Evolutionary conservation across 1,284 basidiomycete species (phyloP).

Genomic region (Cutaneotrichosporon arboriforme): DNA sequence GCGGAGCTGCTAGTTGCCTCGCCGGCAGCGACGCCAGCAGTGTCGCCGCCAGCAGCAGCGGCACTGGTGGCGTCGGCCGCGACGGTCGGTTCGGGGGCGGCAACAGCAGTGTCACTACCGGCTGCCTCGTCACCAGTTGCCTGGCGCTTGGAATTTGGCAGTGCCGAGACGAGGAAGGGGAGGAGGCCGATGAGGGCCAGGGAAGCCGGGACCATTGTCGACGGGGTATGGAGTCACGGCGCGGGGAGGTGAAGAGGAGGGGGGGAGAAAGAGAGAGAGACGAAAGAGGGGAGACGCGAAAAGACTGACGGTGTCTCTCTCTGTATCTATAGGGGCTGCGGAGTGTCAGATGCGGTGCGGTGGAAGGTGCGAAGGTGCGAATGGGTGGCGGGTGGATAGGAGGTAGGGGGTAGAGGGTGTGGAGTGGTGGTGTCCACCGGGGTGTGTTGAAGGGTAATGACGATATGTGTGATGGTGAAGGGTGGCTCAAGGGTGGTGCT

Average conservation of each 20-base stretch:
- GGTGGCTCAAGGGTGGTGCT: no score
- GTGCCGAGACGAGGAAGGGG: conserved; percentile 8
- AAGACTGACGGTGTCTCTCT: neutral
- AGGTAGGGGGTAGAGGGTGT: no score
- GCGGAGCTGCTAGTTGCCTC: no score
- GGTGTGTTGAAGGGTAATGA: neutral
- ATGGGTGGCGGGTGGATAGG: no score
- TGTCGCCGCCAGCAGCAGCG: neutral
- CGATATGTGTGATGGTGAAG: neutral
- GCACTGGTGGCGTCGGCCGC: neutral
- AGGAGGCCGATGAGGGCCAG: conserved; percentile 12
- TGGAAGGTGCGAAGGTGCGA: no score
- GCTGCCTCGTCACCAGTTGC: no score
- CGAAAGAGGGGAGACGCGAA: neutral
- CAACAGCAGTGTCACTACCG: no score
- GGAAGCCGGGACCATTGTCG: neutral
- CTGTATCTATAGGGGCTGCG: no score
- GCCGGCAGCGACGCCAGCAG: neutral
- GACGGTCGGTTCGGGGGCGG: no score
- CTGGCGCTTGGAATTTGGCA: conserved; percentile 5
- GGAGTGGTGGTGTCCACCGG: no score
- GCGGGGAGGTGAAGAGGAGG: neutral
- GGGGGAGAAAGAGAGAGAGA: neutral
- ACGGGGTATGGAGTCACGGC: neutral
- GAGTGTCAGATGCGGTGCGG: no score